These are phyloP conservation scores for Lithospermum erythrorhizon DNA, from an alignment of 257 asterid species.

Conservation along the genomic window DNA sequence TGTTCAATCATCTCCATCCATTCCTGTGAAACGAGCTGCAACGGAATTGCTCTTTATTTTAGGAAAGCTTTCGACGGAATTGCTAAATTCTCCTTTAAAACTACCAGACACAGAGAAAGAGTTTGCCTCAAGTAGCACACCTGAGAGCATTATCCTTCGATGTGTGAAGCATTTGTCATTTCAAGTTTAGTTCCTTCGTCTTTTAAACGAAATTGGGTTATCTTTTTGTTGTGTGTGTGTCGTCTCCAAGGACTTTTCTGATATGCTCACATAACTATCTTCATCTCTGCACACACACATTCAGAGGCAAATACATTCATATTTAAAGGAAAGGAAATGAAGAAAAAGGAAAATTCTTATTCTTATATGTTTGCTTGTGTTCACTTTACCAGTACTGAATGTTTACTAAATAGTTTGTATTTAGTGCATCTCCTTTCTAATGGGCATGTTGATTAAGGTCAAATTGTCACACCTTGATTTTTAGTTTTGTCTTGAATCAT, in stretches of 20 bases:
- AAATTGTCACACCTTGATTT: too few relatives aligned
- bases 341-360: too few relatives aligned
- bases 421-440: too few relatives aligned
- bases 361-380: too few relatives aligned
- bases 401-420: too few relatives aligned
- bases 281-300: too few relatives aligned
- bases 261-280: too few relatives aligned
- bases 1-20: constrained; percentile 74
- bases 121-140: constrained; percentile 30
- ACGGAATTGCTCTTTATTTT: constrained; percentile 45
- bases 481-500: too few relatives aligned
- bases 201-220: background rate
- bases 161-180: constrained; percentile 58
- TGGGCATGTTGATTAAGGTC: too few relatives aligned
- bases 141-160: constrained; percentile 48
- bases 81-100: constrained; percentile 29
- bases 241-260: background rate
- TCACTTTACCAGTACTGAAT: too few relatives aligned
- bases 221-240: background rate
- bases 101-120: constrained; percentile 22
- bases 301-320: too few relatives aligned
- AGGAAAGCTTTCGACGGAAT: constrained; percentile 43
- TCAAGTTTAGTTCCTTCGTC: constrained; percentile 47
- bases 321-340: background rate
- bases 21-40: constrained; percentile 57